Evolutionary conservation across 352 stramenopile genomes (phyloP).

Genomic region (Globisporangium orthogonon): DNA sequence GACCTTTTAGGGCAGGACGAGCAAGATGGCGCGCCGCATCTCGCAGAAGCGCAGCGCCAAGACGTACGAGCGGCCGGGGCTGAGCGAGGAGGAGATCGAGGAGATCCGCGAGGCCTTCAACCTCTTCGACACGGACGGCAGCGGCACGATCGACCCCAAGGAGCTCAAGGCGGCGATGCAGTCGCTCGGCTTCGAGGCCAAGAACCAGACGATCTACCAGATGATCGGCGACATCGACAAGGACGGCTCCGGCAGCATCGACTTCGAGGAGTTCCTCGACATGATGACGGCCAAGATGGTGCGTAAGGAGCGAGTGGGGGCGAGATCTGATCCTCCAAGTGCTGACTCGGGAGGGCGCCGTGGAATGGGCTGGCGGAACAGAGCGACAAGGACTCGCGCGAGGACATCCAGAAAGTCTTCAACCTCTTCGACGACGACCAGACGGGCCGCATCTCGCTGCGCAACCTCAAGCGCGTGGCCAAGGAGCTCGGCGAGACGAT

Average conservation of each 20-base stretch:
- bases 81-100: slow-evolving; percentile 94
- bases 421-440: slow-evolving; percentile 98
- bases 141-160: slow-evolving; percentile 95
- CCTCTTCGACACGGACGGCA: slow-evolving; percentile 96
- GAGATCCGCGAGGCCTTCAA: slow-evolving; percentile 97
- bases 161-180: slow-evolving; percentile 97
- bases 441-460: slow-evolving; percentile 95
- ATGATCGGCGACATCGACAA: slow-evolving; percentile 97
- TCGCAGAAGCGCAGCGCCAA: slow-evolving; percentile 85
- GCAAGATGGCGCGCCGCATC: slow-evolving; percentile 53
- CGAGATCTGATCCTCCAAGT: no score
- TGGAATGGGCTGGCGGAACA: slow-evolving; percentile 8
- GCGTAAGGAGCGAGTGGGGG: neutral
- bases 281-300: slow-evolving; percentile 96
- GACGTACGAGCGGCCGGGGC: slow-evolving; percentile 84
- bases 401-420: slow-evolving; percentile 97
- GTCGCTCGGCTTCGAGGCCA: slow-evolving; percentile 94
- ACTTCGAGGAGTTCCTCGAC: slow-evolving; percentile 97
- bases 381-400: slow-evolving; percentile 93
- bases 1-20: neutral
- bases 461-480: slow-evolving; percentile 96
- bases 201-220: slow-evolving; percentile 97
- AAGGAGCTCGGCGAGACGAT: slow-evolving; percentile 99
- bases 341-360: no score
- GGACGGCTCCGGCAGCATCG: slow-evolving; percentile 92